Percentiles rank a stretch among this genome's conserved stretches.
These are phyloP conservation scores for Eutrema japonicum DNA, from an alignment of 345 rosid species.

Conservation along the genomic window DNA sequence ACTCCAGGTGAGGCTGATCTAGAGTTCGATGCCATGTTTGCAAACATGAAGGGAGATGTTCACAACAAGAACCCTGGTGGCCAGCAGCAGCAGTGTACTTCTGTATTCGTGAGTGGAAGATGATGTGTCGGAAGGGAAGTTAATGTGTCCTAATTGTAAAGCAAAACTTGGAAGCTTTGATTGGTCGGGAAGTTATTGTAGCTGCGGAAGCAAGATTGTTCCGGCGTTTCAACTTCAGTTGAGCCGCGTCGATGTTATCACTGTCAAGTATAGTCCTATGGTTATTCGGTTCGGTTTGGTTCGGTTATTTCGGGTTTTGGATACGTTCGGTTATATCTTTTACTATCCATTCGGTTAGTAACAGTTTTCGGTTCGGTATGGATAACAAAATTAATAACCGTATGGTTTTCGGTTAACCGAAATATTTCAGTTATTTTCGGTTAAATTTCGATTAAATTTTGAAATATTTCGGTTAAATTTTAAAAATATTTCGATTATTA, in stretches of 20 bases:
- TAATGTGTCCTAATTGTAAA: constrained; percentile 69
- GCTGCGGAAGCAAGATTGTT: constrained; percentile 90
- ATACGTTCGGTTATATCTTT: too few relatives aligned
- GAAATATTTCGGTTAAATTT: too few relatives aligned
- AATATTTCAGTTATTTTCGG: too few relatives aligned
- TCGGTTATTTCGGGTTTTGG: too few relatives aligned
- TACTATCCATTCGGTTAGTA: too few relatives aligned
- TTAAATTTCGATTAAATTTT: too few relatives aligned
- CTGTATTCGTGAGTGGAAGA: constrained; percentile 73
- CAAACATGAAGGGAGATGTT: constrained; percentile 54
- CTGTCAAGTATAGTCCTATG: neutral
- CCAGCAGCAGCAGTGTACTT: constrained; percentile 55
- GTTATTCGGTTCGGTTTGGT: too few relatives aligned
- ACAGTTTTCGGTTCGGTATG: too few relatives aligned
- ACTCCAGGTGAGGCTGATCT: constrained; percentile 73
- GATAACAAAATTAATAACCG: too few relatives aligned
- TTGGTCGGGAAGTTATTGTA: constrained; percentile 92
- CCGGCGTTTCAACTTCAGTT: constrained; percentile 92
- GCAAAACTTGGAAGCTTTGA: constrained; percentile 87
- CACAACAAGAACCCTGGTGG: constrained; percentile 55
- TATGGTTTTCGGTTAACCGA: too few relatives aligned
- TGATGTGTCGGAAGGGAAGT: constrained; percentile 78
- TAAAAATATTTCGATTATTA: too few relatives aligned
- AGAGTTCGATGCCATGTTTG: constrained; percentile 70
- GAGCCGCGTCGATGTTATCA: constrained; percentile 62